A percentile compares a stretch with the other conserved stretches of the same genome.
These are phyloP conservation scores for Pyrus pyrifolia DNA, from an alignment of 306 rosid genomes.

Conservation along the genomic window DNA sequence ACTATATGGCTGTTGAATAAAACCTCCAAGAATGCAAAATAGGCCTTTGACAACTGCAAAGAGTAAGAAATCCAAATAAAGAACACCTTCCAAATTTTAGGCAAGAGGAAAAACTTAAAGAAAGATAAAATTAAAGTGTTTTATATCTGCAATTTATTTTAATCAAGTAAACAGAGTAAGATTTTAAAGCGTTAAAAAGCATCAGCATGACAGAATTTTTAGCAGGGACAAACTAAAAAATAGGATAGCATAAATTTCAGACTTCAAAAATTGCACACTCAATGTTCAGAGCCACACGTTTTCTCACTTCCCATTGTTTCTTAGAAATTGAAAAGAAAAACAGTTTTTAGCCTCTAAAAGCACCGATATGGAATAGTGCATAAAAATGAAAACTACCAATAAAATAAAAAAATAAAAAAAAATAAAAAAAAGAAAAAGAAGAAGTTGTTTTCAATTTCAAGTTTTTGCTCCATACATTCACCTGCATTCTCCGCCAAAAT, in stretches of 20 bases:
- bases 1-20: slow-evolving; percentile 78
- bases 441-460: not conserved
- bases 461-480: not conserved
- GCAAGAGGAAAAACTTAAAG: not conserved
- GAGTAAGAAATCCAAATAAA: slow-evolving; percentile 8
- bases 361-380: not conserved
- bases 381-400: not conserved
- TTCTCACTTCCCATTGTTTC: not conserved
- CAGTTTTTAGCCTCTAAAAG: not conserved
- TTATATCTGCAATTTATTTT: not conserved
- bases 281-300: not conserved
- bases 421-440: too few species aligned
- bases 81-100: not conserved
- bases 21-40: slow-evolving; percentile 95
- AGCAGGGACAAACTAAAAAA: not conserved
- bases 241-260: not conserved
- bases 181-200: not conserved
- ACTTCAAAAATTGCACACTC: not conserved
- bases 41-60: slow-evolving; percentile 88
- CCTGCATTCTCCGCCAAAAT: not conserved
- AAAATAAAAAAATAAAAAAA: too few species aligned
- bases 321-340: not conserved
- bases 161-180: not conserved
- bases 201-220: not conserved
- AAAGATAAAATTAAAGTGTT: not conserved